Evolutionary conservation across 352 stramenopile species (phyloP).

Genomic region (Pythium periplocum): DNA sequence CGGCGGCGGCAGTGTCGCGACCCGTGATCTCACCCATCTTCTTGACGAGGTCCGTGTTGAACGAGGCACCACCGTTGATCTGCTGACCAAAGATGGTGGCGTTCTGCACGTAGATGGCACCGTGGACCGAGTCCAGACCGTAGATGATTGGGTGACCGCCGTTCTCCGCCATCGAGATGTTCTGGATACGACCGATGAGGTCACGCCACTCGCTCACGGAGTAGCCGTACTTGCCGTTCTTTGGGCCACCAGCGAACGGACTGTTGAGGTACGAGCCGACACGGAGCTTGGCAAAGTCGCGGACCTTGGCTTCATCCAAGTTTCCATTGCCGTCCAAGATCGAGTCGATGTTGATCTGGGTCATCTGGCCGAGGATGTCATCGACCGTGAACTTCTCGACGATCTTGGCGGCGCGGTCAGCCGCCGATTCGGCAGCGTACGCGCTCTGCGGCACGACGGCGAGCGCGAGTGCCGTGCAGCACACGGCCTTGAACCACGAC

Average conservation of each 20-base stretch:
- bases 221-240: slow-evolving; percentile 27
- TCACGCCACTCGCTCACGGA: slow-evolving; percentile 43
- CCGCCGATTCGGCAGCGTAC: not conserved
- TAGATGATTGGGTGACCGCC: slow-evolving; percentile 48
- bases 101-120: slow-evolving; percentile 62
- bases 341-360: slow-evolving; percentile 71
- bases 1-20: slow-evolving; percentile 57
- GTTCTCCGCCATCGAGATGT: slow-evolving; percentile 37
- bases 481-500: slow-evolving; percentile 26
- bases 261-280: slow-evolving; percentile 70
- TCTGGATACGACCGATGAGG: slow-evolving; percentile 41
- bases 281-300: slow-evolving; percentile 48
- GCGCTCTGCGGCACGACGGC: slow-evolving; percentile 14
- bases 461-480: slow-evolving; percentile 22
- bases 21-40: slow-evolving; percentile 86
- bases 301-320: slow-evolving; percentile 40
- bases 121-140: slow-evolving; percentile 69
- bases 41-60: slow-evolving; percentile 74
- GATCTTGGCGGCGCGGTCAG: slow-evolving; percentile 30
- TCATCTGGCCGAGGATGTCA: slow-evolving; percentile 77
- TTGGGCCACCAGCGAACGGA: slow-evolving; percentile 19
- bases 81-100: slow-evolving; percentile 91
- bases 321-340: slow-evolving; percentile 39
- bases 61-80: slow-evolving; percentile 83
- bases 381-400: slow-evolving; percentile 26